Evolutionary conservation across 306 rosid genomes (phyloP).

Genomic region (Arachis hypogaea): DNA sequence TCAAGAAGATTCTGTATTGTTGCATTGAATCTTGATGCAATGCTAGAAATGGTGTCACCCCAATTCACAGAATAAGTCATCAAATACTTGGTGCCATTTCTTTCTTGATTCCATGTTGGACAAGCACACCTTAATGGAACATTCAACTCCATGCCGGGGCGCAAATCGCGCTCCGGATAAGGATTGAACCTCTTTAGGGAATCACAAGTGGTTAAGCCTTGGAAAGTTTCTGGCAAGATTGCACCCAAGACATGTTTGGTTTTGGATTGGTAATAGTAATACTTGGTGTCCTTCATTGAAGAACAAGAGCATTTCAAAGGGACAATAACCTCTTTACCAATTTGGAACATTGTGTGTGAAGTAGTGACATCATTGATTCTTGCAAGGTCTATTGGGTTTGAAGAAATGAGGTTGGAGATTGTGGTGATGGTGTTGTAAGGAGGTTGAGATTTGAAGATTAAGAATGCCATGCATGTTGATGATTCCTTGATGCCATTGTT

Average conservation of each 20-base stretch:
- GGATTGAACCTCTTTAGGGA: slow-evolving; percentile 52
- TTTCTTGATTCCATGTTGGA: slow-evolving; percentile 50
- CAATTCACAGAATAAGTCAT: slow-evolving; percentile 50
- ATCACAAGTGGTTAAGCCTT: slow-evolving; percentile 63
- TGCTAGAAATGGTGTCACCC: slow-evolving; percentile 44
- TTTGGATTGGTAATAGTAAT: slow-evolving; percentile 53
- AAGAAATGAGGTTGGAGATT: slow-evolving; percentile 63
- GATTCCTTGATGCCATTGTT: slow-evolving; percentile 44
- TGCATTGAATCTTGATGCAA: slow-evolving; percentile 53
- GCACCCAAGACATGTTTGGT: slow-evolving; percentile 28
- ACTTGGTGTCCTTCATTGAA: slow-evolving; percentile 21
- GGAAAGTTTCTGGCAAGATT: slow-evolving; percentile 18
- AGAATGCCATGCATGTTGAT: slow-evolving; percentile 53
- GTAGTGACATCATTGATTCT: slow-evolving; percentile 45
- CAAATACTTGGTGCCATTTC: slow-evolving; percentile 51
- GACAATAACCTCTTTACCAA: slow-evolving; percentile 59
- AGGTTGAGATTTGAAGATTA: slow-evolving; percentile 59
- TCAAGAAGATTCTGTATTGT: slow-evolving; percentile 39
- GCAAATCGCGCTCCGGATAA: slow-evolving; percentile 36
- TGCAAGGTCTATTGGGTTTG: slow-evolving; percentile 51
- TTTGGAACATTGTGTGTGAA: slow-evolving; percentile 36
- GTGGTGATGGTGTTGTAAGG: slow-evolving; percentile 47
- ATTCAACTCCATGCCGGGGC: slow-evolving; percentile 41
- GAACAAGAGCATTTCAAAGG: slow-evolving; percentile 61
- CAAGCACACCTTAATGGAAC: slow-evolving; percentile 81